Conservation (phyloP, 2,329 filamentous ascomycete genomes). For the Penicillium sclerotiorum region DNA sequence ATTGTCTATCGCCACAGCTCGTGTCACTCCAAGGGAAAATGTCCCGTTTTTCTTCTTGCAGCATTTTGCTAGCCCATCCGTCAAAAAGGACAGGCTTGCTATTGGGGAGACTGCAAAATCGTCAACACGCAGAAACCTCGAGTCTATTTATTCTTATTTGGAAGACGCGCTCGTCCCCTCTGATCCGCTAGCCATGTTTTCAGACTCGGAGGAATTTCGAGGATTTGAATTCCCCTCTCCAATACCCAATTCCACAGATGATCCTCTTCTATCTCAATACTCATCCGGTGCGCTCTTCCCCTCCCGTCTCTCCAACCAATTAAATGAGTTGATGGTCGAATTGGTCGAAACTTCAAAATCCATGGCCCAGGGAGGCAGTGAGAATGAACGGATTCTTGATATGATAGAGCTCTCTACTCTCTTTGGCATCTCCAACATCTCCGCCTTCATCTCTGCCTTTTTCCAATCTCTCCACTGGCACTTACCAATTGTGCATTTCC, state of each 20-base stretch:
- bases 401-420: conserved; percentile 24
- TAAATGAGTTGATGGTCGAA: conserved; percentile 29
- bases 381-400: conserved; percentile 11
- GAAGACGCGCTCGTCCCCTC: conserved; percentile 30
- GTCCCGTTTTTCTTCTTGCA: conserved; percentile 32
- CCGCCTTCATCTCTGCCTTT: conserved; percentile 30
- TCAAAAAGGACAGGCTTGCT: conserved; percentile 31
- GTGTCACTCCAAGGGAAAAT: conserved; percentile 29
- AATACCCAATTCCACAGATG: conserved; percentile 12
- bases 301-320: conserved; percentile 27
- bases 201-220: conserved; percentile 11
- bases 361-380: conserved; percentile 16
- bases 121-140: conserved; percentile 30
- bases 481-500: conserved; percentile 34
- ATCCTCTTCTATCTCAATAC: conserved; percentile 21
- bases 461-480: conserved; percentile 39
- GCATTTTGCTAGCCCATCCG: conserved; percentile 31
- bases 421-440: conserved; percentile 29
- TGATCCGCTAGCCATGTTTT: conserved; percentile 18
- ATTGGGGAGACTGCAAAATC: conserved; percentile 35
- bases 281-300: conserved; percentile 19
- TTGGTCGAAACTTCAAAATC: conserved; percentile 33
- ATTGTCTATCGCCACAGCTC: conserved; percentile 3
- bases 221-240: conserved; percentile 16
- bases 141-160: conserved; percentile 29